These are phyloP conservation scores for Solanum hybrid DNA, from an alignment of 305 asterid genomes.

Conservation along the genomic window DNA sequence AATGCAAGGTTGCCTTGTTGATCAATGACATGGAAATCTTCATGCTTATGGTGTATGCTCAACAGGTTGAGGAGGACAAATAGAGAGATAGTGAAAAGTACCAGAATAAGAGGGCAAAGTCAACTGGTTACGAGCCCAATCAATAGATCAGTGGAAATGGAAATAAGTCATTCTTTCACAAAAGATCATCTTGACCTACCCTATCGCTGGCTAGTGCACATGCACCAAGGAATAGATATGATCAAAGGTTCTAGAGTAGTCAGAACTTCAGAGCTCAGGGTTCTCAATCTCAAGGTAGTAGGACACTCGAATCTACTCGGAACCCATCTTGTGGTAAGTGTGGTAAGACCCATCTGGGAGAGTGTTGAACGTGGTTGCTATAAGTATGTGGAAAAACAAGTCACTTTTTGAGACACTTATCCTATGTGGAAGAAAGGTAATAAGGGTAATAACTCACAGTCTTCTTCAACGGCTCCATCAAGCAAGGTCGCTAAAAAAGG, in stretches of 20 bases:
- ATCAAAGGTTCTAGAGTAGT: background rate
- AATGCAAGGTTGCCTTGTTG: background rate
- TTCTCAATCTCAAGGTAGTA: background rate
- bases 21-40: background rate
- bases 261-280: background rate
- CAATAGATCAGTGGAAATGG: background rate
- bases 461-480: background rate
- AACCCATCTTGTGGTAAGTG: background rate
- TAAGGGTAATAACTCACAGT: background rate
- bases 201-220: background rate
- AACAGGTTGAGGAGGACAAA: background rate
- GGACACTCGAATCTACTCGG: background rate
- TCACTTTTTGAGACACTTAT: background rate
- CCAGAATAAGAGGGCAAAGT: background rate
- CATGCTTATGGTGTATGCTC: background rate
- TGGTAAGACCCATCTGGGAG: background rate
- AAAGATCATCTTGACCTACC: background rate
- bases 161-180: background rate
- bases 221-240: background rate
- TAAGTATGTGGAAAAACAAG: background rate
- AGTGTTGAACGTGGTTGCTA: background rate
- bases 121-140: background rate
- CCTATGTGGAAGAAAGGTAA: background rate
- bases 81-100: background rate
- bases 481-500: background rate